Evolutionary conservation across 2,329 filamentous ascomycete genomes (phyloP), one percentile per base, ranked within the genome.

Genomic region (Apiospora arundinis): DNA sequence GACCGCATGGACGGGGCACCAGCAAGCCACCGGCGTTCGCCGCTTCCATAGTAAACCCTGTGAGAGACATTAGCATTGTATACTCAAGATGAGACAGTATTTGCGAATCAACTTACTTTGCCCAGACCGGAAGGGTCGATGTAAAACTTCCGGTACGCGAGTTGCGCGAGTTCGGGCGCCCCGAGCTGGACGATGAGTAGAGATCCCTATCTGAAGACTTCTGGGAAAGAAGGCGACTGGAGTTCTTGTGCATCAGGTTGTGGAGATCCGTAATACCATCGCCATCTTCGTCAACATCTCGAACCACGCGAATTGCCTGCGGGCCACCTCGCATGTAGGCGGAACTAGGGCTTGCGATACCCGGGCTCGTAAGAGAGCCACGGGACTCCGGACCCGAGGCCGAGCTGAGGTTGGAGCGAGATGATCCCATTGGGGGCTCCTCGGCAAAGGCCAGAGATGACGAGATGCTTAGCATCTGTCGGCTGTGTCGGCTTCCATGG

Each of bases 1-100:
- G 76, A 86, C 81, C 44, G 85, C 80, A 74, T 86, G 82, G 85
- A 85, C 0, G 85, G 83, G 11, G 82, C 79, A 46, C 84, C 83
- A 46, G 84, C 83, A 67, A 92, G 80, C 71, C 82, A 89, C 66
- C 82, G 86, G 73, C 85, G 86, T 79, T 89, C 91, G 68, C 91
- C 90, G 69, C 89, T 90, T 46, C 90, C 89, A 79, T 95, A 95
- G 81, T 94, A 95, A 21, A 93, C 82, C 75, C 86, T 90, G 81
- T 82, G 80, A 60, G 23, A 46, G 14, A 45, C 63, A 42, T 76
- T 70, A 77, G 75, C 67, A 74, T 48, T 49, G 32, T 1, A 65
- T n/a, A 11, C 7, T 40, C 18, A 6, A 40, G n/a, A 14, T 21
- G 12, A 11, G 9, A 1, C 18, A 40, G 8, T 2, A 66, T 42